Conservation (phyloP, 345 rosid species). For the Ailanthus altissimus region DNA sequence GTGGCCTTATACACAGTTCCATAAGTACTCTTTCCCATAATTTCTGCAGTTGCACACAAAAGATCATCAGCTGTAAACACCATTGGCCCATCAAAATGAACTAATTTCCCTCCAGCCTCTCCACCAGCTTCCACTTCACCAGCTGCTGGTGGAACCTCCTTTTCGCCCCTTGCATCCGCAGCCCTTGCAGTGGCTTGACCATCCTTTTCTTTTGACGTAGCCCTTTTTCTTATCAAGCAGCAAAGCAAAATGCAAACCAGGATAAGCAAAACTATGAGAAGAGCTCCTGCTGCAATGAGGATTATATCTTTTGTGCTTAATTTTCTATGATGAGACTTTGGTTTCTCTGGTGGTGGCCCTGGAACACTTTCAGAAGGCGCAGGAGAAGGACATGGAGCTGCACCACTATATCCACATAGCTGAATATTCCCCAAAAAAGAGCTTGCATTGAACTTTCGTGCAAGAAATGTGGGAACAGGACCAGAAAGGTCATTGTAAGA, state of each 20-base stretch:
- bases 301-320: slow-evolving; percentile 69
- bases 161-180: slow-evolving; percentile 43
- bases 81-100: slow-evolving; percentile 90
- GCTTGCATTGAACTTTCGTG: slow-evolving; percentile 68
- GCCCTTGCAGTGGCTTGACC: slow-evolving; percentile 34
- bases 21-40: slow-evolving; percentile 91
- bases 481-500: slow-evolving; percentile 89
- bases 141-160: slow-evolving; percentile 37
- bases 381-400: slow-evolving; percentile 57
- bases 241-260: slow-evolving; percentile 60
- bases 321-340: slow-evolving; percentile 35
- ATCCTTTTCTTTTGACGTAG: slow-evolving; percentile 38
- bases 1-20: slow-evolving; percentile 97
- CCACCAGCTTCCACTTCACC: slow-evolving; percentile 67
- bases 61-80: slow-evolving; percentile 94
- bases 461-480: slow-evolving; percentile 65
- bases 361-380: slow-evolving; percentile 44
- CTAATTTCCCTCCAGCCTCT: slow-evolving; percentile 86
- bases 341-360: slow-evolving; percentile 36
- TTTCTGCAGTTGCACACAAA: slow-evolving; percentile 95
- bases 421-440: slow-evolving; percentile 74
- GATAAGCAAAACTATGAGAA: slow-evolving; percentile 54
- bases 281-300: slow-evolving; percentile 76
- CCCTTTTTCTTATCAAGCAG: slow-evolving; percentile 67
- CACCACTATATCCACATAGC: slow-evolving; percentile 71